phyloP scores from a whole-genome alignment of 768 basidiomycete species.

The Imleria badia region DNA sequence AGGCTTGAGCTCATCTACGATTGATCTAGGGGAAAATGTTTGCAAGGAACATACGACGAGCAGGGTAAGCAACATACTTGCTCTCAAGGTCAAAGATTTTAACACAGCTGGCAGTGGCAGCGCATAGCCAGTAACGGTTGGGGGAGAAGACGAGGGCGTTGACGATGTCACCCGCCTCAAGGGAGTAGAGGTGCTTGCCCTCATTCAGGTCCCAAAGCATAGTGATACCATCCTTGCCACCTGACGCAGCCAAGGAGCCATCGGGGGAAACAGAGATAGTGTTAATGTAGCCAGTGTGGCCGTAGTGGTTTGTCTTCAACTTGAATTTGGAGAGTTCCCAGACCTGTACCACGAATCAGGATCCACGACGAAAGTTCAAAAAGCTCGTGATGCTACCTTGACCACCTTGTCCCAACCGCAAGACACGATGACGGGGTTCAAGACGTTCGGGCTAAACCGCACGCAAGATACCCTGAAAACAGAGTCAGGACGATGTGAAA shows the following conservation, averaged over 20 bases:
- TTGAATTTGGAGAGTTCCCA: constrained; percentile 99
- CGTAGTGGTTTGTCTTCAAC: constrained; percentile 99
- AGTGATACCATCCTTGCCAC: constrained; percentile 99
- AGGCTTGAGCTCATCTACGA: constrained; percentile 98
- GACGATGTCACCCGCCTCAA: constrained; percentile 97
- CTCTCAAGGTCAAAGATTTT: constrained; percentile 99
- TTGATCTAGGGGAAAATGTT: constrained; percentile 56
- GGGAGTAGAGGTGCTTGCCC: constrained; percentile 99
- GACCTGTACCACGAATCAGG: constrained; percentile 61
- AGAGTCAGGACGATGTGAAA: background rate
- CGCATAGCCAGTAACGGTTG: constrained; percentile 99
- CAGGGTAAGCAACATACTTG: constrained; percentile 64
- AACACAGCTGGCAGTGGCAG: constrained; percentile 94
- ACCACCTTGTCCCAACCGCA: constrained; percentile 99
- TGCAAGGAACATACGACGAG: background rate
- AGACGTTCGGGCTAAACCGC: constrained; percentile 96
- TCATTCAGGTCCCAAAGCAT: constrained; percentile 99
- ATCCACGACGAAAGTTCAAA: background rate
- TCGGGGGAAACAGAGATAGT: constrained; percentile 98
- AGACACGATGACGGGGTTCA: constrained; percentile 98
- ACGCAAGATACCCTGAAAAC: constrained; percentile 91
- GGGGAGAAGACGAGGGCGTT: constrained; percentile 99
- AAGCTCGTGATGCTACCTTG: constrained; percentile 64
- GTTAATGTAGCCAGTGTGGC: constrained; percentile 99
- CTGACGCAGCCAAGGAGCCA: constrained; percentile 97